Conservation (phyloP, 306 rosid species). For the Casuarina glauca region DNA sequence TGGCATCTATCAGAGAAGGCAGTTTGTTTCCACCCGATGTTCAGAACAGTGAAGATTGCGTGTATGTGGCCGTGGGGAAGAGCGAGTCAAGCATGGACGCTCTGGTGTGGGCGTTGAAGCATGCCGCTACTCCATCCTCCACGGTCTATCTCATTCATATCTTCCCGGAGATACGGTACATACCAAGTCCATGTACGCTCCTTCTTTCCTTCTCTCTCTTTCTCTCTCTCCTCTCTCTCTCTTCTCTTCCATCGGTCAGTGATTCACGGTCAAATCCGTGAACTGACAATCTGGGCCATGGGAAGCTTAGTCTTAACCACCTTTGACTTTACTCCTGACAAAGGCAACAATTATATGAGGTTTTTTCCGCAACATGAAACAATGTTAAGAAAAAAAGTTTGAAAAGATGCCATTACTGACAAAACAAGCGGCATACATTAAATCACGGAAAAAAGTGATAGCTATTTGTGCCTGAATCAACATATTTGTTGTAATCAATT, state of each 20-base stretch:
- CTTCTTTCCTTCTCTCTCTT: not conserved
- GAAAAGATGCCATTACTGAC: not conserved
- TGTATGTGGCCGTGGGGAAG: constrained; percentile 75
- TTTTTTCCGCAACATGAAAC: not conserved
- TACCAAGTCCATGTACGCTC: constrained; percentile 74
- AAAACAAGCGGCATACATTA: not conserved
- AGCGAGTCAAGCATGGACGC: constrained; percentile 63
- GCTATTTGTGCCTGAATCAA: not conserved
- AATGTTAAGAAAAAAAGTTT: not conserved
- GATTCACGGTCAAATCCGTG: constrained; percentile 16
- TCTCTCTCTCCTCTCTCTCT: not conserved
- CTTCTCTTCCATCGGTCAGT: not conserved
- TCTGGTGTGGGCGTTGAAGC: constrained; percentile 56
- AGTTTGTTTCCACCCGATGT: constrained; percentile 25
- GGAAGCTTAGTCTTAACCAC: not conserved
- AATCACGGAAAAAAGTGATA: not conserved
- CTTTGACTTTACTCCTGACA: not conserved
- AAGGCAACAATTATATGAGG: not conserved
- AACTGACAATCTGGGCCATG: constrained; percentile 1
- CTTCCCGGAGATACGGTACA: constrained; percentile 55
- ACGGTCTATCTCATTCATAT: constrained; percentile 61
- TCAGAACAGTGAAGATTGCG: constrained; percentile 31
- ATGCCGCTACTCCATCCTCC: constrained; percentile 42
- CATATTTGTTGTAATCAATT: not conserved
- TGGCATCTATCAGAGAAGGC: constrained; percentile 47